Evolutionary conservation across 2,329 filamentous ascomycete species (phyloP).

Genomic region (Venturia asperata): DNA sequence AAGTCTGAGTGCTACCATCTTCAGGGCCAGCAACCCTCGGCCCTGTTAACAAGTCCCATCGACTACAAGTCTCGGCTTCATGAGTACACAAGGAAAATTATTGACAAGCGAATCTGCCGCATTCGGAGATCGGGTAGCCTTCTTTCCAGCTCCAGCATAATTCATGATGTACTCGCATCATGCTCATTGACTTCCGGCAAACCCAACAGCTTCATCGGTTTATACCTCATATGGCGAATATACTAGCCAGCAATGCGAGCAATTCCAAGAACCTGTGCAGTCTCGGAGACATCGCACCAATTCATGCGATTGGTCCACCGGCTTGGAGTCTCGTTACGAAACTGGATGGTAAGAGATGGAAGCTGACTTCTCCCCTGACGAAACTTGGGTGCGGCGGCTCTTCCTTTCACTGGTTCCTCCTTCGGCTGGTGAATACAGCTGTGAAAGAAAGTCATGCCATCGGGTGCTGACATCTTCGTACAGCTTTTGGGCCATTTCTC

Average conservation of each 20-base stretch:
- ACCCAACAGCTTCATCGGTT: no score
- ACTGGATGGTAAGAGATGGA: neutral
- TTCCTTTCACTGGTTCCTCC: neutral
- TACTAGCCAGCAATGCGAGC: no score
- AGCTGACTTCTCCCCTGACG: neutral
- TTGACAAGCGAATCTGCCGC: no score
- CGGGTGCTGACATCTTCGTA: no score
- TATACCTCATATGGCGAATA: no score
- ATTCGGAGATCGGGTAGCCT: neutral
- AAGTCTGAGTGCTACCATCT: neutral
- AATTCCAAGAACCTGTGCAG: no score
- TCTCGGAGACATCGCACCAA: neutral
- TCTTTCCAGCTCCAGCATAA: neutral
- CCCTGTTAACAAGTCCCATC: neutral
- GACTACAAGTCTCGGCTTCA: neutral
- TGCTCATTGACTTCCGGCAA: neutral
- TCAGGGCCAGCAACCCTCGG: neutral
- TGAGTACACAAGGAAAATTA: no score
- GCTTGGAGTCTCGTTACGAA: neutral
- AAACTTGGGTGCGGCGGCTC: neutral
- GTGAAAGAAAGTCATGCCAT: no score
- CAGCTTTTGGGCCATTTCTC: no score
- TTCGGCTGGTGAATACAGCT: no score
- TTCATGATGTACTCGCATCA: neutral
- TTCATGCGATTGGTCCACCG: neutral